Conservation (phyloP, 176 grass and related monocot genomes). For the Elymus sibiricus region DNA sequence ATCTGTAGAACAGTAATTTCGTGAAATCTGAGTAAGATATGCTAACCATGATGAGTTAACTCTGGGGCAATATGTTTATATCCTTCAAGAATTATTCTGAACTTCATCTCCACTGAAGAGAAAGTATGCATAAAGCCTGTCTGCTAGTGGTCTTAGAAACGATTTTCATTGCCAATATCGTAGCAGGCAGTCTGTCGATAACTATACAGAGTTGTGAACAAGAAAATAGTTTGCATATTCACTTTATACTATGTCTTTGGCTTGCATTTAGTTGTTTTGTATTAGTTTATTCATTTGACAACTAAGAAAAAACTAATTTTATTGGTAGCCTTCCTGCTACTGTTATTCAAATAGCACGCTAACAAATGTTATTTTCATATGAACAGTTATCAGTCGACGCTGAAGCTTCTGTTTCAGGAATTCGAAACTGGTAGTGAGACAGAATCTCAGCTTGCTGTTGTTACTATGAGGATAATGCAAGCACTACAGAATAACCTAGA, state of each 20-base stretch:
- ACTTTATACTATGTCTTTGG: slow-evolving; percentile 18
- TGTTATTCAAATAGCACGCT: slow-evolving; percentile 2
- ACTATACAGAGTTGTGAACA: background rate
- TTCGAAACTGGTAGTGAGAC: slow-evolving; percentile 59
- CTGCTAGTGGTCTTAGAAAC: slow-evolving; percentile 14
- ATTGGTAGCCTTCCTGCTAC: background rate
- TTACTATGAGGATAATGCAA: slow-evolving; percentile 98
- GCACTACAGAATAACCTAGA: slow-evolving; percentile 94
- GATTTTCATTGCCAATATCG: background rate
- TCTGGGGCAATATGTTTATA: slow-evolving; percentile 21
- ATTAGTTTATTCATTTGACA: slow-evolving; percentile 8
- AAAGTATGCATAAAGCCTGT: background rate
- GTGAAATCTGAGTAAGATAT: background rate
- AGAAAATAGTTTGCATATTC: background rate
- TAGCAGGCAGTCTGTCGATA: background rate
- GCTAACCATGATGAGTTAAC: background rate
- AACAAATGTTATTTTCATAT: slow-evolving; percentile 25
- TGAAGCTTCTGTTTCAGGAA: slow-evolving; percentile 92
- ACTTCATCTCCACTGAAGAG: background rate
- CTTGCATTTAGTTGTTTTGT: slow-evolving; percentile 3
- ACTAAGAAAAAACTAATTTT: background rate
- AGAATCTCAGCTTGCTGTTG: slow-evolving; percentile 84
- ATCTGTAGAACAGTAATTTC: background rate
- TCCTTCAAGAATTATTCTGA: slow-evolving; percentile 1
- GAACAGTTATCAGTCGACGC: slow-evolving; percentile 82